A percentile compares a stretch with the other conserved stretches of the same genome.
Evolutionary conservation across 176 grass and related monocot genomes (phyloP).

Genomic region (Aegilops tauschii): DNA sequence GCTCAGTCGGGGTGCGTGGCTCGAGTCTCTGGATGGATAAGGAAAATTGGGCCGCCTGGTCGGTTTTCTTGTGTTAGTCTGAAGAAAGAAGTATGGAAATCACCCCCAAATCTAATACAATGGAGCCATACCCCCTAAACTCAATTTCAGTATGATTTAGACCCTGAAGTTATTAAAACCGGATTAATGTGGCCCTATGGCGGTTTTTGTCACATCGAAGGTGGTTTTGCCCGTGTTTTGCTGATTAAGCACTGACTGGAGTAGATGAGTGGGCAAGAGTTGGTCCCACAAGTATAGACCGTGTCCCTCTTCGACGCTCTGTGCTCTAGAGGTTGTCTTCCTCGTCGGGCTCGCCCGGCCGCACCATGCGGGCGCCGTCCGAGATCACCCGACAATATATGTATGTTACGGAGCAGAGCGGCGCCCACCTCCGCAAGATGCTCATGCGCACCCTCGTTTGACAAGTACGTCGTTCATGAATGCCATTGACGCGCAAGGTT

Average conservation of each 20-base stretch:
- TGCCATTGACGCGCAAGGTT: not conserved
- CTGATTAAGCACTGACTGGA: too few relatives aligned
- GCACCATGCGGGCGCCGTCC: too few relatives aligned
- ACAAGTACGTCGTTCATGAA: slow-evolving; percentile 38
- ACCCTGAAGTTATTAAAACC: not conserved
- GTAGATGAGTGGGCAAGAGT: too few relatives aligned
- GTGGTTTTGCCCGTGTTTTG: too few relatives aligned
- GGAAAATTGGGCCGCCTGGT: not conserved
- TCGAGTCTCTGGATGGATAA: not conserved
- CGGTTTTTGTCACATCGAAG: not conserved
- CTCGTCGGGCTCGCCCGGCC: too few relatives aligned
- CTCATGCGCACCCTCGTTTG: slow-evolving; percentile 72
- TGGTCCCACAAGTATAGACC: too few relatives aligned
- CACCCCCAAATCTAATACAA: not conserved
- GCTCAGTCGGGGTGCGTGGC: not conserved
- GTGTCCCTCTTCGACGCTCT: too few relatives aligned
- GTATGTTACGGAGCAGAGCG: slow-evolving; percentile 39
- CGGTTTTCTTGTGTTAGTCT: too few relatives aligned
- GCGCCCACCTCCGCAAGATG: slow-evolving; percentile 71
- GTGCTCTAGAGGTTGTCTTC: too few relatives aligned
- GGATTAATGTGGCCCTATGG: not conserved
- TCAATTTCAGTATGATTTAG: not conserved
- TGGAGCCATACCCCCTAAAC: not conserved
- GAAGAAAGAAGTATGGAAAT: not conserved
- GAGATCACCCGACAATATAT: too few relatives aligned